Percentiles rank a stretch among this genome's conserved stretches.
phyloP scores from a whole-genome alignment of 768 basidiomycete genomes.

The Zangia roseola region DNA sequence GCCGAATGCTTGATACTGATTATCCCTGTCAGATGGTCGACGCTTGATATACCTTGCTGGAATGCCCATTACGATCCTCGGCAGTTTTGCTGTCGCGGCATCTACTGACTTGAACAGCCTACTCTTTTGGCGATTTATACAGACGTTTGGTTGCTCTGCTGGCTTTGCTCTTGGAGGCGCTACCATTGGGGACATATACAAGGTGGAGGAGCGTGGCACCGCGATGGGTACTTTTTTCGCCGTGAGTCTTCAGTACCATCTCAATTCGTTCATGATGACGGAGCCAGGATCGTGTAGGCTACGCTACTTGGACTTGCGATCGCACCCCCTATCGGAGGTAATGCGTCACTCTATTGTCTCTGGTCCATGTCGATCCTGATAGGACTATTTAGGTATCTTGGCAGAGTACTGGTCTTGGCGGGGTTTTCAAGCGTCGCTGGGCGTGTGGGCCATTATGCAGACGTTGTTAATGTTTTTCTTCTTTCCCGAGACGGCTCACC shows the following conservation, averaged over 20 bases:
- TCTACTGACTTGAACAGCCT: conserved; percentile 43
- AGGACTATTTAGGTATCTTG: conserved; percentile 36
- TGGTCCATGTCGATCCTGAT: background rate
- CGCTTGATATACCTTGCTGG: conserved; percentile 56
- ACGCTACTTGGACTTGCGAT: conserved; percentile 58
- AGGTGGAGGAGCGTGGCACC: conserved; percentile 56
- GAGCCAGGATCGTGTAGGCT: conserved; percentile 29
- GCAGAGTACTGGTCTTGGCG: conserved; percentile 70
- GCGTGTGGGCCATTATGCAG: conserved; percentile 38
- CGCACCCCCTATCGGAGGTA: conserved; percentile 59
- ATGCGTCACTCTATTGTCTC: background rate
- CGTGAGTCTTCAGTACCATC: conserved; percentile 32
- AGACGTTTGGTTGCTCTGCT: conserved; percentile 62
- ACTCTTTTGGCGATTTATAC: conserved; percentile 61
- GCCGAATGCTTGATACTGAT: background rate
- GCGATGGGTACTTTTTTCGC: conserved; percentile 61
- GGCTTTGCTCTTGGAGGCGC: conserved; percentile 56
- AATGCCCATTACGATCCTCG: conserved; percentile 57
- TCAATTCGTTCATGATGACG: background rate
- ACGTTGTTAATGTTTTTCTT: conserved; percentile 41
- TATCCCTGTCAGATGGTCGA: conserved; percentile 54
- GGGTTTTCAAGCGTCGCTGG: conserved; percentile 49
- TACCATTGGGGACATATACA: conserved; percentile 67
- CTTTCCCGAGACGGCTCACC: conserved; percentile 71
- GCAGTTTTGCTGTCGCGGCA: conserved; percentile 57